Evolutionary conservation across 805 yeast species (phyloP).

Genomic region (Saccharomycopsis sp.): DNA sequence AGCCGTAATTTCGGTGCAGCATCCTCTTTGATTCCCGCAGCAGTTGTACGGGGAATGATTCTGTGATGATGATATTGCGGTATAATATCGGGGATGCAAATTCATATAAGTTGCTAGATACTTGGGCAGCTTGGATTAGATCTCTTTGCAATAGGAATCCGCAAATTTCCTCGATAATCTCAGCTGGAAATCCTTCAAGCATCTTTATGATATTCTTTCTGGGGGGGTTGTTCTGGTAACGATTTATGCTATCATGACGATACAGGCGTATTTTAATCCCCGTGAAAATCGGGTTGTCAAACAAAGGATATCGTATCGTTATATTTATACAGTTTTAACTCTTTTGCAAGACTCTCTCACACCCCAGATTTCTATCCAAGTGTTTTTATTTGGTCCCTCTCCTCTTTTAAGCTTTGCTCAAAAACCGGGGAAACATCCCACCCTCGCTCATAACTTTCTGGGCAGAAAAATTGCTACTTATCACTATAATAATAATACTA

Average conservation of each 20-base stretch:
- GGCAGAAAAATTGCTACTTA: not conserved
- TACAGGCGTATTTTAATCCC: too few species aligned
- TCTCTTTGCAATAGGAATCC: not conserved
- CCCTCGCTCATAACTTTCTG: not conserved
- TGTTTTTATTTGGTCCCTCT: not conserved
- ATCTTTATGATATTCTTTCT: not conserved
- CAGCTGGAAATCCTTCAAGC: not conserved
- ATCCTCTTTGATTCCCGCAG: not conserved
- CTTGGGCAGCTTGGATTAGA: conserved; percentile 3
- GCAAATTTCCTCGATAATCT: conserved; percentile 1
- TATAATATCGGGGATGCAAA: not conserved
- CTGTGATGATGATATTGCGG: conserved; percentile 1
- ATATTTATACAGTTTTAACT: too few species aligned
- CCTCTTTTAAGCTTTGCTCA: too few species aligned
- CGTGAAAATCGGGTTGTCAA: too few species aligned
- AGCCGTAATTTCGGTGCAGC: not conserved
- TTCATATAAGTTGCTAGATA: not conserved
- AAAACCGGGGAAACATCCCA: not conserved
- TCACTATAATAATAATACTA: too few species aligned
- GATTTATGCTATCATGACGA: too few species aligned
- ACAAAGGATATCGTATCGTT: too few species aligned
- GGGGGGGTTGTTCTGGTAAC: too few species aligned
- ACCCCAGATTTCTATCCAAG: not conserved
- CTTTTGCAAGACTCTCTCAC: too few species aligned
- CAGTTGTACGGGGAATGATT: conserved; percentile 1